Conservation (phyloP, 2,329 filamentous ascomycete genomes). For the Penicillium glabrum region DNA sequence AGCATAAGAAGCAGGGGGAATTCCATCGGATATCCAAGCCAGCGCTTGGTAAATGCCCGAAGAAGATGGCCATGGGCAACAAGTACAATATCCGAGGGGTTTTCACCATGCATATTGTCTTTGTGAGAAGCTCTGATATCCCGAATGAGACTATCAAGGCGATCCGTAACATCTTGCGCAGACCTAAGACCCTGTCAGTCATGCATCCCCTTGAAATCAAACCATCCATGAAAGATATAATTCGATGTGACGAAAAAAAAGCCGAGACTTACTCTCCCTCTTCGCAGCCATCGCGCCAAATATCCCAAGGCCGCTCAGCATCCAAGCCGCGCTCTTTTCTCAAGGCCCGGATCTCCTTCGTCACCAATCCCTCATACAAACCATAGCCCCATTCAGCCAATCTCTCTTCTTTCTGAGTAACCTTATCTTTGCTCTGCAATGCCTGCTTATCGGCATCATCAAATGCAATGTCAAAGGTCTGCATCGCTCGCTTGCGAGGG, state of each 20-base stretch:
- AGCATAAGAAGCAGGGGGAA: conserved; percentile 46
- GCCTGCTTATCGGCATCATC: conserved; percentile 24
- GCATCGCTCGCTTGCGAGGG: conserved; percentile 50
- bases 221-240: too few relatives aligned
- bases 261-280: conserved; percentile 49
- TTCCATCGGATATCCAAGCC: conserved; percentile 45
- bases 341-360: conserved; percentile 50
- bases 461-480: conserved; percentile 51
- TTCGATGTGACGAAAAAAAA: not conserved
- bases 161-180: conserved; percentile 38
- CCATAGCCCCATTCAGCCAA: conserved; percentile 65
- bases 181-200: conserved; percentile 22
- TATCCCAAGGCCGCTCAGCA: conserved; percentile 52
- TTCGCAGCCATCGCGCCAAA: conserved; percentile 60
- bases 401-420: conserved; percentile 49
- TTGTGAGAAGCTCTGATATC: conserved; percentile 43
- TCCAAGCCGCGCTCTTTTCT: conserved; percentile 52
- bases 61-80: conserved; percentile 49
- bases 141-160: conserved; percentile 45
- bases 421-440: conserved; percentile 27
- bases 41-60: conserved; percentile 49
- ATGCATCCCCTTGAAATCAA: not conserved
- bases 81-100: conserved; percentile 38
- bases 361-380: conserved; percentile 59
- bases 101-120: conserved; percentile 42